A percentile compares a stretch with the other conserved stretches of the same genome.
phyloP scores from a whole-genome alignment of 192 early-diverging fungal genomes.

The Coemansia sp. region DNA sequence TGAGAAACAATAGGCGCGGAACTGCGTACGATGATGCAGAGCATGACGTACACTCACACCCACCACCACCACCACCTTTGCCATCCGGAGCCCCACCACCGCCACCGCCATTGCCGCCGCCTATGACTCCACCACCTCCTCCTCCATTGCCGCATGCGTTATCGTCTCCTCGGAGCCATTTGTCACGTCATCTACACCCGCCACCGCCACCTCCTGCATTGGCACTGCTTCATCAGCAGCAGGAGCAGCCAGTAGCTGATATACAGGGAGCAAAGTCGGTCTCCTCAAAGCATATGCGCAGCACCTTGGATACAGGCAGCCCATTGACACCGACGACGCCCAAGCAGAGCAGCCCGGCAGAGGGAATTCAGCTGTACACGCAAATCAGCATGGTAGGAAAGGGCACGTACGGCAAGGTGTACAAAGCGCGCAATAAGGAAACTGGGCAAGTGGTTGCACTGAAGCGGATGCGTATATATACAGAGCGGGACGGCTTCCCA shows the following conservation, averaged over 20 bases:
- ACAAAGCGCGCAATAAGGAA: constrained; percentile 70
- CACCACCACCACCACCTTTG: constrained; percentile 17
- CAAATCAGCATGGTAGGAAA: constrained; percentile 78
- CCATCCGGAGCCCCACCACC: constrained; percentile 22
- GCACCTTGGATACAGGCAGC: constrained; percentile 8
- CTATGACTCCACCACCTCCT: constrained; percentile 10
- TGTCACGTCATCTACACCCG: constrained; percentile 3
- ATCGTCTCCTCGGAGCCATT: background rate
- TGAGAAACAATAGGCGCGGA: background rate
- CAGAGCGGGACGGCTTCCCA: constrained; percentile 82
- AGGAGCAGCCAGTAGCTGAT: background rate
- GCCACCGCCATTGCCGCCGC: constrained; percentile 9
- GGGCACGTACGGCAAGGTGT: constrained; percentile 85
- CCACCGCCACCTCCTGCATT: constrained; percentile 12
- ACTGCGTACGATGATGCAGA: background rate
- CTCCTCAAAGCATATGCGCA: background rate
- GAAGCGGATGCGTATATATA: constrained; percentile 78
- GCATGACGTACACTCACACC: background rate
- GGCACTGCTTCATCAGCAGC: background rate
- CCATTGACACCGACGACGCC: constrained; percentile 48
- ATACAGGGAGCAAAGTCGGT: background rate
- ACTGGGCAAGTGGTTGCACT: constrained; percentile 75
- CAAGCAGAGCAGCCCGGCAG: constrained; percentile 37
- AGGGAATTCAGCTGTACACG: constrained; percentile 63
- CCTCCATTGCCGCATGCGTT: background rate